Evolutionary conservation across 164 flowering plant species (phyloP).

Genomic region (Stephania yunnanensis): DNA sequence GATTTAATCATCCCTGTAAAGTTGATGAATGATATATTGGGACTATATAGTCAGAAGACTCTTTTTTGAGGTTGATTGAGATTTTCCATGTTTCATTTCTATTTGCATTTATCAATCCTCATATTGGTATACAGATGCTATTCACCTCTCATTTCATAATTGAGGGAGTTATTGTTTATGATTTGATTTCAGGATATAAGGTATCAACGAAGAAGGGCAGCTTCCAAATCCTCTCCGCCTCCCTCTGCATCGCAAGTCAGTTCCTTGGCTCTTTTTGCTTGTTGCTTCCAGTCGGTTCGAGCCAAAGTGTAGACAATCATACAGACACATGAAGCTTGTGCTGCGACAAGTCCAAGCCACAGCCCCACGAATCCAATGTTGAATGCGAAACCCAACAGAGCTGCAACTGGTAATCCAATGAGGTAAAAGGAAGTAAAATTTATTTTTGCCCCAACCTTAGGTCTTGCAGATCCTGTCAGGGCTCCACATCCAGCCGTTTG

Average conservation of each 20-base stretch:
- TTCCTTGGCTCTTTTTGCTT: conserved; percentile 37
- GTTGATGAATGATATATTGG: too few species aligned
- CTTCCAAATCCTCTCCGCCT: conserved; percentile 16
- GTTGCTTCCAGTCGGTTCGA: conserved; percentile 37
- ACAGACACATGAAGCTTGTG: conserved; percentile 32
- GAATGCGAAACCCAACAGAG: conserved; percentile 21
- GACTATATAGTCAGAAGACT: too few species aligned
- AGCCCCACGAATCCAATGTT: conserved; percentile 31
- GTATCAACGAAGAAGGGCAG: conserved; percentile 15
- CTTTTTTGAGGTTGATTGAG: too few species aligned
- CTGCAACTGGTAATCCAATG: conserved; percentile 40
- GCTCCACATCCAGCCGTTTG: conserved; percentile 46
- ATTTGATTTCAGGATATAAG: neutral
- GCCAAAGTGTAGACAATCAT: conserved; percentile 31
- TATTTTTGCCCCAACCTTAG: conserved; percentile 31
- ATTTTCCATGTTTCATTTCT: too few species aligned
- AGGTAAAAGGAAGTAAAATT: conserved; percentile 40
- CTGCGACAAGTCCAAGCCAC: conserved; percentile 42
- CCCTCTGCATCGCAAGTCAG: conserved; percentile 23
- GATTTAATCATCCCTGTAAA: neutral
- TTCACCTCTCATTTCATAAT: neutral
- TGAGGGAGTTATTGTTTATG: neutral
- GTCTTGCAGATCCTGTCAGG: conserved; percentile 36
- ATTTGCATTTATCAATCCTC: neutral
- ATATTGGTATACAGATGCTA: neutral